Percentiles rank a stretch among this genome's conserved stretches.
Conservation (phyloP, 2,329 filamentous ascomycete species). For the Cytospora paraplurivora region DNA sequence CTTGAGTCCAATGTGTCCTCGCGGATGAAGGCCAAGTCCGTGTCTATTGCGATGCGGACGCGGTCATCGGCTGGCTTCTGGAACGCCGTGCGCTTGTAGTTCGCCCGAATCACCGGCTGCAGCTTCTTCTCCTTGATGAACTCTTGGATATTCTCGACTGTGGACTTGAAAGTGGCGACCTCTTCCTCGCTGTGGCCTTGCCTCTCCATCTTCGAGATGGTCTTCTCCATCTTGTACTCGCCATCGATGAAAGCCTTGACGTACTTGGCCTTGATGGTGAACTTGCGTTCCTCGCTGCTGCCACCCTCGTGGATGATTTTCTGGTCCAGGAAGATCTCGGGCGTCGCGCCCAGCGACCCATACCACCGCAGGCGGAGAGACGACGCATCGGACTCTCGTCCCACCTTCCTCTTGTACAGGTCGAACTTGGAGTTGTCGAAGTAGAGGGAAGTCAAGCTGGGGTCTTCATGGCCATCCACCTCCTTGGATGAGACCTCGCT, state of each 20-base stretch:
- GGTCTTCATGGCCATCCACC: conserved; percentile 78
- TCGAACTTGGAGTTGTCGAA: conserved; percentile 88
- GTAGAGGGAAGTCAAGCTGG: conserved; percentile 92
- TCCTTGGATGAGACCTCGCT: conserved; percentile 85
- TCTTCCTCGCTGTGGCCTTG: conserved; percentile 68
- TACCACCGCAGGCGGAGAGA: conserved; percentile 92
- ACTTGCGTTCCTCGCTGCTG: conserved; percentile 75
- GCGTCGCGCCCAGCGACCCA: conserved; percentile 75
- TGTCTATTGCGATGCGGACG: conserved; percentile 90
- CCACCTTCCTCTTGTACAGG: conserved; percentile 84
- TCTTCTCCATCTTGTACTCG: conserved; percentile 91
- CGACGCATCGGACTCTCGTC: conserved; percentile 71
- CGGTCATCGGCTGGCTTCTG: conserved; percentile 92
- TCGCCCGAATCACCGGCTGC: conserved; percentile 84
- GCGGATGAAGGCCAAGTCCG: conserved; percentile 83
- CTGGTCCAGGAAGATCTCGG: conserved; percentile 84
- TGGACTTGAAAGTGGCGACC: conserved; percentile 68
- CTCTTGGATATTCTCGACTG: conserved; percentile 74
- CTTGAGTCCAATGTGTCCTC: conserved; percentile 76
- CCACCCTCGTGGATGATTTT: conserved; percentile 81
- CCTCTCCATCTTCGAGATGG: conserved; percentile 81
- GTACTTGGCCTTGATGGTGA: conserved; percentile 93
- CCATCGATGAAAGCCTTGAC: conserved; percentile 83
- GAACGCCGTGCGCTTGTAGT: conserved; percentile 93
- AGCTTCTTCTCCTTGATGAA: conserved; percentile 78